Conservation (phyloP, 495 filamentous ascomycete species). For the Penicillium antarcticum region DNA sequence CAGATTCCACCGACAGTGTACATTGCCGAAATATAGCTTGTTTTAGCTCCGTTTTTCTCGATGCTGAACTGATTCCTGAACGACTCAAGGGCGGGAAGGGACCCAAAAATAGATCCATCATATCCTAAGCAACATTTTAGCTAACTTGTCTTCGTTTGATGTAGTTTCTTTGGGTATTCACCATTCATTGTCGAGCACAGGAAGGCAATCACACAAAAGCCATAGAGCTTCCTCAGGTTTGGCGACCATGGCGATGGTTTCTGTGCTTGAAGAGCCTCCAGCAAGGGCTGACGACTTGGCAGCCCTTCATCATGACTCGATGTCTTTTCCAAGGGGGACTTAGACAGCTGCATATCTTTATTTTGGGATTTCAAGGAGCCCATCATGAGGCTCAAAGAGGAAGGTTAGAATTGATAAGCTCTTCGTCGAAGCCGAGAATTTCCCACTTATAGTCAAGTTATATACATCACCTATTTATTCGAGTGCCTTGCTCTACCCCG, state of each 20-base stretch:
- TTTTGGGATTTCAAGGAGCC: too few species aligned
- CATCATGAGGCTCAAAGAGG: too few species aligned
- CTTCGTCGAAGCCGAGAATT: too few species aligned
- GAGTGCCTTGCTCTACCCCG: too few species aligned
- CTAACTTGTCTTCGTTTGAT: not conserved
- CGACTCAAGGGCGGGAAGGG: constrained; percentile 26
- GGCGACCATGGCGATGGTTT: constrained; percentile 13
- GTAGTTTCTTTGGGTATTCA: not conserved
- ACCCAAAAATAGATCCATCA: constrained; percentile 45
- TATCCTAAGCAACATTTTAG: constrained; percentile 28
- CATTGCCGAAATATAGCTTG: constrained; percentile 52
- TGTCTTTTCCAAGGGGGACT: too few species aligned
- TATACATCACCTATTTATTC: too few species aligned
- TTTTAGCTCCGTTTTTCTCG: constrained; percentile 25
- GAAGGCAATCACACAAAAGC: constrained; percentile 10
- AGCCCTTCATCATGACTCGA: not conserved
- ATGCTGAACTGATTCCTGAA: constrained; percentile 35
- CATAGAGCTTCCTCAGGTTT: constrained; percentile 8
- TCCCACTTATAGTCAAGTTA: too few species aligned
- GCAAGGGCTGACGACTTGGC: constrained; percentile 7
- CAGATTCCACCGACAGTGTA: constrained; percentile 58
- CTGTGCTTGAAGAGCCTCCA: constrained; percentile 5
- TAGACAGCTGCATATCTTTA: too few species aligned
- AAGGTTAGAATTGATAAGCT: too few species aligned
- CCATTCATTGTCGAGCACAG: constrained; percentile 15